A percentile compares a stretch with the other conserved stretches of the same genome.
Conservation (phyloP, 1,284 basidiomycete species). For the Austroboletus novae-zelandiae region DNA sequence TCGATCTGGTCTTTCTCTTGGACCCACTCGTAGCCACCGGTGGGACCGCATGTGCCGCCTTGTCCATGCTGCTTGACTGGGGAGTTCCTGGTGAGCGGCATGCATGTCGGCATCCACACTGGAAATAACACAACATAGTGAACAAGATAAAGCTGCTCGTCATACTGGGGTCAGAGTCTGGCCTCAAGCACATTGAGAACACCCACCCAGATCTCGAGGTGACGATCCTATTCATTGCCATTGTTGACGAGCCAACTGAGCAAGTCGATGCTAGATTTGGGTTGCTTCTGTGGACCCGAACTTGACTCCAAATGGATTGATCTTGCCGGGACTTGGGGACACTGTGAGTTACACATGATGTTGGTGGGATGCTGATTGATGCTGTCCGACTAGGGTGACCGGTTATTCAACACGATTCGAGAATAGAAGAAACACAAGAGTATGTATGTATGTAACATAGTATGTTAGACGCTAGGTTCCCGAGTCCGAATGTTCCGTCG, state of each 20-base stretch:
- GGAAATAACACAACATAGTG: conserved; percentile 38
- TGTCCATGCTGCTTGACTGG: conserved; percentile 86
- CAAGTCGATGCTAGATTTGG: conserved; percentile 60
- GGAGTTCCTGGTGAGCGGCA: conserved; percentile 63
- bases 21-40: conserved; percentile 95
- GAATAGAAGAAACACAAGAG: conserved; percentile 26
- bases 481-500: conserved; percentile 3
- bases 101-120: background rate
- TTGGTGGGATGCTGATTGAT: background rate
- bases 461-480: too few relatives aligned
- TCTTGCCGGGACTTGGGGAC: conserved; percentile 87
- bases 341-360: conserved; percentile 51
- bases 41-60: conserved; percentile 86
- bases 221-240: conserved; percentile 6
- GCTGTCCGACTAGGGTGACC: conserved; percentile 51
- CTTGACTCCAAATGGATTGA: conserved; percentile 72
- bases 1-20: conserved; percentile 83
- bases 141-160: conserved; percentile 81
- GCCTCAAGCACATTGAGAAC: conserved; percentile 64
- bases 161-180: conserved; percentile 77
- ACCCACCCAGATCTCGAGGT: conserved; percentile 84
- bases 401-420: conserved; percentile 58
- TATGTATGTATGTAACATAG: background rate
- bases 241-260: conserved; percentile 1
- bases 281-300: conserved; percentile 76